Base-by-base conservation (phyloP, 2,329 filamentous ascomycete species). In the Cryphonectria nitschkei region DNA sequence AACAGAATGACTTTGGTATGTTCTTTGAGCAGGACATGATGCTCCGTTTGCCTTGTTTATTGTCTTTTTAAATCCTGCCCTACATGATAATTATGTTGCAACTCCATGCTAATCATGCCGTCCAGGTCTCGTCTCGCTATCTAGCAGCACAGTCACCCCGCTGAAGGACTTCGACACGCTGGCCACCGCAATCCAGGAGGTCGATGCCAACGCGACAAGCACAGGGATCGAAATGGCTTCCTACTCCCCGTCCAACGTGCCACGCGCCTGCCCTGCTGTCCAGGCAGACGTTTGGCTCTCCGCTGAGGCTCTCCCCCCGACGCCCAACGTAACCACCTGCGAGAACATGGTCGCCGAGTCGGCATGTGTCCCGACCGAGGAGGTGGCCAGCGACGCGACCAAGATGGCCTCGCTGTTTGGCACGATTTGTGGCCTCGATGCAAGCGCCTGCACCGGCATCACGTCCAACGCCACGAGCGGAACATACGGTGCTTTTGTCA, bases 331-430 rank as follows among this genome's bases (percentile, higher is more conserved):
- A 62, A 78, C 89, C 60, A 89, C 97, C 65, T 98, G 96, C 87
- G 81, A 85, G 70, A 98, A 96, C 88, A 97, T 97, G 93, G 87
- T 88, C 80, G 84, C 88, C 74, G 89, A 89, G 61, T 84, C 97
- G 68, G 83, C 84, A 70, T 99, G 96, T 83, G 86, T 87, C 34
- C 89, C 93, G 72, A 56, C 52, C 37, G 65, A 67, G 2, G 84
- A 87, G 56, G 81, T 85, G 63, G 81, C 82, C 75, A 82, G 93
- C 32, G 83, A 86, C 74, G 79, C 84, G 65, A 84, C 90, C 68
- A 82, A 89, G 70, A 91, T 89, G 76, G 88, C 87, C 65, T 82
- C 86, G 16, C 87, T 96, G 75, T 98, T 98, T 81, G 85, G 84
- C 79, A 89, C 84, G 79, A 88, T 95, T 81, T 96, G 93, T 82